These are phyloP conservation scores for Russula sp. DNA, from an alignment of 768 basidiomycete genomes.

Conservation along the genomic window DNA sequence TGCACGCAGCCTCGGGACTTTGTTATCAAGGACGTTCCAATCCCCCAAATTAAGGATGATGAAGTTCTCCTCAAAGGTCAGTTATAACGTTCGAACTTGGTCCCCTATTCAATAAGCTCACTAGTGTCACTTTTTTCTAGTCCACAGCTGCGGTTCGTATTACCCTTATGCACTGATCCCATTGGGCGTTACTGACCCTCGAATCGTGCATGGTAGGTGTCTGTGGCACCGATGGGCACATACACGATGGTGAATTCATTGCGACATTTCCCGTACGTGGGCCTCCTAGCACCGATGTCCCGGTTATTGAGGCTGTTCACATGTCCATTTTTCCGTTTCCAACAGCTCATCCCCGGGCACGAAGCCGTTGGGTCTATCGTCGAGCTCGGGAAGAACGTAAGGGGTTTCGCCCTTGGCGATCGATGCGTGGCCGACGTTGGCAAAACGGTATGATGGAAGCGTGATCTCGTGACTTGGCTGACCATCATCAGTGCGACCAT, in stretches of 20 bases:
- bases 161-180: background rate
- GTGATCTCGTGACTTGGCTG: background rate
- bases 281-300: background rate
- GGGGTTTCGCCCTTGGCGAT: slow-evolving; percentile 69
- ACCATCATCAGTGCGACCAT: slow-evolving; percentile 51
- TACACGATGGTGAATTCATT: slow-evolving; percentile 60
- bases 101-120: background rate
- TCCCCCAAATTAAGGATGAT: slow-evolving; percentile 56
- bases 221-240: slow-evolving; percentile 63
- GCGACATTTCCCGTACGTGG: slow-evolving; percentile 55
- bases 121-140: slow-evolving; percentile 1
- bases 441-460: slow-evolving; percentile 44
- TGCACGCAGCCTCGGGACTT: slow-evolving; percentile 54
- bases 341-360: slow-evolving; percentile 63
- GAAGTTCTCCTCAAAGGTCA: slow-evolving; percentile 71
- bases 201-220: slow-evolving; percentile 35
- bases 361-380: slow-evolving; percentile 69
- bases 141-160: slow-evolving; percentile 25
- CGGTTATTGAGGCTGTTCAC: background rate
- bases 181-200: background rate
- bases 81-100: background rate
- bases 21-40: slow-evolving; percentile 57
- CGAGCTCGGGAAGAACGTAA: slow-evolving; percentile 72
- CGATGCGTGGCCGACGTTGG: slow-evolving; percentile 80
- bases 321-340: background rate